These are phyloP conservation scores for Clavulina sp. DNA, from an alignment of 768 basidiomycete genomes.

Conservation along the genomic window DNA sequence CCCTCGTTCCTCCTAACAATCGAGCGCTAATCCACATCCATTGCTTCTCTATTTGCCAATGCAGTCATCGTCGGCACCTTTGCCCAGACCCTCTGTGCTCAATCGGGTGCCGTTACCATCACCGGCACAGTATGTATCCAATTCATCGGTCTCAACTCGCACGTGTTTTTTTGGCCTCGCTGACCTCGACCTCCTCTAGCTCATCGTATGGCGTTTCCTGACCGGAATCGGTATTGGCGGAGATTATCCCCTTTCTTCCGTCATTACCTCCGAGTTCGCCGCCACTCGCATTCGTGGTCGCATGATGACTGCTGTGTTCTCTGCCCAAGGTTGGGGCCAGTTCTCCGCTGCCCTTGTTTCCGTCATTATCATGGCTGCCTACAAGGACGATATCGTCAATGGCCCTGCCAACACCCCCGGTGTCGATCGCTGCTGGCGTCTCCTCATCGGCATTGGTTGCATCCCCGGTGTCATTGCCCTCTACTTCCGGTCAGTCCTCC, in stretches of 20 bases:
- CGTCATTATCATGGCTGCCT: constrained; percentile 44
- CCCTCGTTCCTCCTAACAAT: background rate
- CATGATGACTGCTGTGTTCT: constrained; percentile 81
- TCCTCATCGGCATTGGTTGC: constrained; percentile 76
- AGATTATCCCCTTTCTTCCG: constrained; percentile 71
- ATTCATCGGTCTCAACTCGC: too few species aligned
- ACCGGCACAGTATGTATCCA: too few species aligned
- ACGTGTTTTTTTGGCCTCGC: too few species aligned
- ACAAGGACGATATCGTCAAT: constrained; percentile 41
- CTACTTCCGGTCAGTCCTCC: constrained; percentile 26
- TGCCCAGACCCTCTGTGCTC: constrained; percentile 58
- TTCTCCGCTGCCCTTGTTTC: constrained; percentile 55
- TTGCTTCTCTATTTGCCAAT: too few species aligned
- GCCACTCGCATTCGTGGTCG: constrained; percentile 59
- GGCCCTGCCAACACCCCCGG: constrained; percentile 23
- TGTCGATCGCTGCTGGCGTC: constrained; percentile 70
- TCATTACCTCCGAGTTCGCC: constrained; percentile 73
- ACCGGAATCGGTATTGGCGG: constrained; percentile 65
- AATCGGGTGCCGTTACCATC: constrained; percentile 46
- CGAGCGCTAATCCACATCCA: background rate
- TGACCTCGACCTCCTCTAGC: too few species aligned
- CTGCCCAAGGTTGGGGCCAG: constrained; percentile 78
- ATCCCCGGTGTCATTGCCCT: constrained; percentile 66
- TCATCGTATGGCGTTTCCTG: constrained; percentile 74
- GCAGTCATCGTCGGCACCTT: constrained; percentile 57